Evolutionary conservation across 2,329 filamentous ascomycete genomes (phyloP), one percentile per base, ranked within the genome.

Genomic region (Paecilomyces sp.): DNA sequence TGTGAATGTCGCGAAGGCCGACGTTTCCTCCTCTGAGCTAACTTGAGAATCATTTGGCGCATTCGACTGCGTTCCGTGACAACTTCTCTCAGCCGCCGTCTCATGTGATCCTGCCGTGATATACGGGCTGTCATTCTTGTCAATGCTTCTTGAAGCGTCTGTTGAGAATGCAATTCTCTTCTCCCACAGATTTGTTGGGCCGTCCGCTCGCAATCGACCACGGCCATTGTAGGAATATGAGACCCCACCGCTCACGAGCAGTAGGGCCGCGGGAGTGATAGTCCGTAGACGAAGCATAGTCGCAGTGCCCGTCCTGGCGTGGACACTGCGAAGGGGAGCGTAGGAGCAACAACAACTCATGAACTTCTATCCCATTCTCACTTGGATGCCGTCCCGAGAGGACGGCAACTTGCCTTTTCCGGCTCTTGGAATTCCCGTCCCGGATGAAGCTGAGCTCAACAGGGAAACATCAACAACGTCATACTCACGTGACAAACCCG

Each of bases 1-100:
- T 13, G 85, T 82, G 57, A 91, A 81, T 22, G 79, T 71, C 3
- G 72, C 66, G 79, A 79, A 81, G 12, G 79, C 69, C 18, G 75
- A 76, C 67, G 69, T 52, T 61, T 31, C 18, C 59, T 64, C 59
- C 13, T 47, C 15, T 8, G 63, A 60, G 65, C 61, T 63, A 57
- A 61, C 61, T 3, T 64, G 34, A 36, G 50, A 24, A 4, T 60
- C 12, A 8, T 15, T n/a, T 22, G n/a, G 18, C 24, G 9, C 31
- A 25, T 56, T 30, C 9, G 28, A 24, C n/a, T 59, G 33, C 12
- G 57, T 30, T 15, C 24, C 15, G 2, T n/a, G 18, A 25, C n/a
- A 47, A 11, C 41, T 47, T 47, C 41, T 47, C 41, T 52, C 53
- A 54, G 53, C 57, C 57, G 6, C 11, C n/a, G 41, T 47, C 41